Base-by-base conservation (phyloP, 768 basidiomycete genomes). In the Strobilomyces confusus region DNA sequence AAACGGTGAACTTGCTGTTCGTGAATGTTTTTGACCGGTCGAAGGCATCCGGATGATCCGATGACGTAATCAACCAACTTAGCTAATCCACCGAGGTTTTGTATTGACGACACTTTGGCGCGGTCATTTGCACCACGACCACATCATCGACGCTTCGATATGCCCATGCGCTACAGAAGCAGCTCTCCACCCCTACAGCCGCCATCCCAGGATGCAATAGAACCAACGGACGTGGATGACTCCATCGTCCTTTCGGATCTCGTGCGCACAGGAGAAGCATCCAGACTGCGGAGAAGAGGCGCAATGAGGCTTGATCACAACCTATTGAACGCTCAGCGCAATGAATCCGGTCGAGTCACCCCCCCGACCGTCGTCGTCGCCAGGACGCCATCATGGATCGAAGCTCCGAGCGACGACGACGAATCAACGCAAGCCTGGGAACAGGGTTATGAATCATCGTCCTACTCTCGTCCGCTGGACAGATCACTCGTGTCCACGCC, bases 241-340 rank as follows among this genome's bases (percentile, higher is more conserved):
- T 77, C 82, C 30, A 84, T 89, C 51, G 80, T 87, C 19, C 78
- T 89, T 42, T 86, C 84, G 2, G 87, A 89, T 66, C 77, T 89
- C 38, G 76, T 89, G 15, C 83, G 87, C 47, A 83, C 83, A 1
- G 87, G 82, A 15, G 87, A 89, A 63, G 83, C 84, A 0, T 89
- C 87, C 4, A 75, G 87, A 6, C 71, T 89, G 49, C 79, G 87
- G n/a, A 73, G 87, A 51, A 73, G 87, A 57, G 87, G 87, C 12
- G 87, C 87, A 48, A 79, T 88, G 77, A 75, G 83, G 36, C 73
- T 86, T 32, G 83, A 84, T 68, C 76, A 75, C 54, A 67, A 63
- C 36, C 34, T 61, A 22, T 43, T 68, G 25, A 62, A 48, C 51
- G 46, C 61, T n/a, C 68, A 69, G 46, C 68, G 69, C 45, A 54